Conservation (phyloP, 768 basidiomycete species). For the Mrakia blollopis region DNA sequence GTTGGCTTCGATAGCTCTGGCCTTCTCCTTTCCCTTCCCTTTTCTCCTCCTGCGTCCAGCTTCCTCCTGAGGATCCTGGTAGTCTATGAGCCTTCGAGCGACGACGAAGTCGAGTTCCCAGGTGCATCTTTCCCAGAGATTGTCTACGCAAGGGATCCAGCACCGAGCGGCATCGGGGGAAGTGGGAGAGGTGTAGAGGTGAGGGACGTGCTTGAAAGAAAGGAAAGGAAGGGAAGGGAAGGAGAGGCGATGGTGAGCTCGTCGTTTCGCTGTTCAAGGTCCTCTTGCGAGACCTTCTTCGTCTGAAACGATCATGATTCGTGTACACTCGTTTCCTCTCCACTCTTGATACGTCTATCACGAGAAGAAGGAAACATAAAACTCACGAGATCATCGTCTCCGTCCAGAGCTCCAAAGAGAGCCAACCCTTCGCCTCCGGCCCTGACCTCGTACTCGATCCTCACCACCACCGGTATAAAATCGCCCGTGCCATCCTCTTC, state of each 20-base stretch:
- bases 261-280: not conserved
- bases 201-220: conserved; percentile 52
- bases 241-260: not conserved
- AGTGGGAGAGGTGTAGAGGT: conserved; percentile 82
- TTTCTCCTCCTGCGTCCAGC: conserved; percentile 37
- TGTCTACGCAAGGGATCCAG: conserved; percentile 98
- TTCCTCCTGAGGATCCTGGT: conserved; percentile 48
- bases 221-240: not conserved
- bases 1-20: conserved; percentile 62
- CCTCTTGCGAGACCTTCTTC: not conserved
- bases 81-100: conserved; percentile 48
- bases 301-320: not conserved
- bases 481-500: conserved; percentile 11
- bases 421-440: conserved; percentile 29
- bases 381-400: conserved; percentile 27
- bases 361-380: not conserved
- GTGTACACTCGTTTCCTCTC: too few relatives aligned
- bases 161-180: conserved; percentile 88
- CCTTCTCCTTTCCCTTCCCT: conserved; percentile 44
- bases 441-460: conserved; percentile 29
- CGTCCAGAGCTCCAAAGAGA: conserved; percentile 24
- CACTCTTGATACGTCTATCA: too few relatives aligned
- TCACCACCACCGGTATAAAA: conserved; percentile 17
- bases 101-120: conserved; percentile 99
- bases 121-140: conserved; percentile 89